Conservation (phyloP, 2,329 filamentous ascomycete genomes). For the Fusarium odoratissimum region DNA sequence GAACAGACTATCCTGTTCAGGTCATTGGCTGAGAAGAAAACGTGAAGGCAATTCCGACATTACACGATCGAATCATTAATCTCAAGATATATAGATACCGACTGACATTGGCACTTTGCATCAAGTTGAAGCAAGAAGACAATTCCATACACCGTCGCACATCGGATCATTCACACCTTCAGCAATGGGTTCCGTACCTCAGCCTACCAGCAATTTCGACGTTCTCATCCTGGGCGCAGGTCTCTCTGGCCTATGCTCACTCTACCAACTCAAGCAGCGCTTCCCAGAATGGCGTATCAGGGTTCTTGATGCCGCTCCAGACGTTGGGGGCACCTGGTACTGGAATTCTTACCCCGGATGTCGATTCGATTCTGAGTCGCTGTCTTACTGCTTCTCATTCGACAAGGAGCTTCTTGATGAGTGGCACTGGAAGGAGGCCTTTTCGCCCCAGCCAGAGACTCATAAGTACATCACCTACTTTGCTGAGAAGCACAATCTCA, state of each 20-base stretch:
- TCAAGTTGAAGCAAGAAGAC: not conserved
- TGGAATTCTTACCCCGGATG: conserved; percentile 47
- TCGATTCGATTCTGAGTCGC: conserved; percentile 52
- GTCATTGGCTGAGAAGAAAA: not conserved
- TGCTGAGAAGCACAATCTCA: conserved; percentile 54
- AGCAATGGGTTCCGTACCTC: conserved; percentile 34
- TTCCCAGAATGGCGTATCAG: conserved; percentile 37
- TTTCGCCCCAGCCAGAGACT: conserved; percentile 52
- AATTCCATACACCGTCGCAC: rapidly evolving
- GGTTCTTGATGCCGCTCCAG: conserved; percentile 32
- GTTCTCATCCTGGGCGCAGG: conserved; percentile 39
- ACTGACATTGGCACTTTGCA: not conserved
- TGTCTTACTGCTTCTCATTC: conserved; percentile 52
- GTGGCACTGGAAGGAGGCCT: conserved; percentile 52
- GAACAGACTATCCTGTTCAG: not conserved
- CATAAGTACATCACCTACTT: conserved; percentile 57
- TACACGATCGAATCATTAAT: not conserved
- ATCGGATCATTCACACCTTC: not conserved
- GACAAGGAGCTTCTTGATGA: conserved; percentile 34
- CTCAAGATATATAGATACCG: not conserved
- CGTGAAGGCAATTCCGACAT: not conserved
- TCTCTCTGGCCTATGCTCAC: conserved; percentile 54
- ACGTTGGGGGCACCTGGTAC: conserved; percentile 44
- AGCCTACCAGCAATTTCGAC: conserved; percentile 18
- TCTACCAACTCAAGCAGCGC: conserved; percentile 53